phyloP scores from a whole-genome alignment of 345 rosid species.

The Nasturtium officinale region DNA sequence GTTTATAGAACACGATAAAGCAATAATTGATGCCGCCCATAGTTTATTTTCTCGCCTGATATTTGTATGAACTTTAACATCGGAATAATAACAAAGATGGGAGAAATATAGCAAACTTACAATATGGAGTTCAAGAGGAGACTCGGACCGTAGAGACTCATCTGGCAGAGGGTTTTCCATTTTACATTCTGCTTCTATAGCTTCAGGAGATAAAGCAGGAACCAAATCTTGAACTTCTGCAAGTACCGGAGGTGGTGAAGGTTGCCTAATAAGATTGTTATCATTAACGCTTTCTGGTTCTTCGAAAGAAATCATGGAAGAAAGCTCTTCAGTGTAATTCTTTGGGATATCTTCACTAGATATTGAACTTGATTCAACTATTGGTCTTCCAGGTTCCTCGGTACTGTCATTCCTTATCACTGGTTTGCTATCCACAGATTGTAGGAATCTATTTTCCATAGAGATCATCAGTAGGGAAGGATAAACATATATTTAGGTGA shows the following conservation, averaged over 20 bases:
- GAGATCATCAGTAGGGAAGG: slow-evolving; percentile 9
- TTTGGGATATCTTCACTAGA: slow-evolving; percentile 45
- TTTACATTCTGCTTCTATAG: slow-evolving; percentile 49
- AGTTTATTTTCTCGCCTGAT: not conserved
- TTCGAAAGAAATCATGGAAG: slow-evolving; percentile 88
- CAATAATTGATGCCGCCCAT: not conserved
- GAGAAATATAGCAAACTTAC: slow-evolving; percentile 53
- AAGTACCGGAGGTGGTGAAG: slow-evolving; percentile 94
- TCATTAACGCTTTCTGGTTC: slow-evolving; percentile 55
- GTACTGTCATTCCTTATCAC: slow-evolving; percentile 42
- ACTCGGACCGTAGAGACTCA: slow-evolving; percentile 56
- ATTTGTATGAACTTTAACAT: slow-evolving; percentile 14
- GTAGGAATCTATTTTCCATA: slow-evolving; percentile 53
- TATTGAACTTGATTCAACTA: slow-evolving; percentile 41
- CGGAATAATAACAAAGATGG: slow-evolving; percentile 9
- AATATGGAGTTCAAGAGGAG: slow-evolving; percentile 88
- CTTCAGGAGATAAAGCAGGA: slow-evolving; percentile 55
- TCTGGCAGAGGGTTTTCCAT: slow-evolving; percentile 59
- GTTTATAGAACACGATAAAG: not conserved
- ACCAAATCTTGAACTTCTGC: slow-evolving; percentile 89
- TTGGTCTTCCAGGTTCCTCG: slow-evolving; percentile 53
- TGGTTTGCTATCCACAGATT: slow-evolving; percentile 48
- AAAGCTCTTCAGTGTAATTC: slow-evolving; percentile 56
- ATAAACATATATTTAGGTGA: slow-evolving; percentile 1
- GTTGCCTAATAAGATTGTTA: slow-evolving; percentile 66